These are phyloP conservation scores for Mycena olivaceomarginata DNA, from an alignment of 768 basidiomycete genomes.

Conservation along the genomic window DNA sequence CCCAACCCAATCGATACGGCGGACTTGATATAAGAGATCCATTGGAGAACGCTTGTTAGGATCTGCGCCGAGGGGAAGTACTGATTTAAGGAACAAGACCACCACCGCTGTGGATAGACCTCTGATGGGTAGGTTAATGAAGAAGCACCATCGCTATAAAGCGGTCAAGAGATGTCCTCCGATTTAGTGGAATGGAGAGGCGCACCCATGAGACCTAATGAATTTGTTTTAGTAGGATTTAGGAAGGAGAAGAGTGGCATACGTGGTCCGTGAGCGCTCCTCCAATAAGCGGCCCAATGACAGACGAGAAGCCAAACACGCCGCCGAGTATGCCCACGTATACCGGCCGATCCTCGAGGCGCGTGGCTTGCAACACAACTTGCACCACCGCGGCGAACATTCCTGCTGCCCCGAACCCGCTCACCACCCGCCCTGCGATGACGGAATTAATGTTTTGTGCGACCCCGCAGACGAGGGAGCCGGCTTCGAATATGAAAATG, in stretches of 20 bases:
- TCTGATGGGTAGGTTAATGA: constrained; percentile 42
- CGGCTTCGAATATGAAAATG: background rate
- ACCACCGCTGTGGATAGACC: constrained; percentile 40
- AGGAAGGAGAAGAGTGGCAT: background rate
- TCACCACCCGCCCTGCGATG: constrained; percentile 27
- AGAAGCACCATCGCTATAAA: constrained; percentile 20
- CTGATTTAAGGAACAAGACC: constrained; percentile 28
- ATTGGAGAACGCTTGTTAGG: constrained; percentile 23
- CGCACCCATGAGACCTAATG: constrained; percentile 9
- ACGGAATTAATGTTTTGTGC: constrained; percentile 9
- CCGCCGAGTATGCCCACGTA: constrained; percentile 52
- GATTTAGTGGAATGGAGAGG: background rate
- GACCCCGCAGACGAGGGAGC: constrained; percentile 29
- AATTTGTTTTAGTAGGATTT: constrained; percentile 5
- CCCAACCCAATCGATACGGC: constrained; percentile 60
- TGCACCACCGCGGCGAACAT: constrained; percentile 53
- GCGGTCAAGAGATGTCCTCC: background rate
- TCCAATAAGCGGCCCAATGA: constrained; percentile 52
- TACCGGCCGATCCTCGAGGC: constrained; percentile 55
- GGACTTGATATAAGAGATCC: constrained; percentile 37
- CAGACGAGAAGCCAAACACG: constrained; percentile 26
- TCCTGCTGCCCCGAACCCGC: constrained; percentile 27
- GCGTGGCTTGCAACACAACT: constrained; percentile 54
- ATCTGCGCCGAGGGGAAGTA: constrained; percentile 38
- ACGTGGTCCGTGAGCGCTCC: constrained; percentile 52